Evolutionary conservation across 2,329 filamentous ascomycete genomes (phyloP), one percentile per base, ranked within the genome.

Genomic region (Aspergillus clavatus): DNA sequence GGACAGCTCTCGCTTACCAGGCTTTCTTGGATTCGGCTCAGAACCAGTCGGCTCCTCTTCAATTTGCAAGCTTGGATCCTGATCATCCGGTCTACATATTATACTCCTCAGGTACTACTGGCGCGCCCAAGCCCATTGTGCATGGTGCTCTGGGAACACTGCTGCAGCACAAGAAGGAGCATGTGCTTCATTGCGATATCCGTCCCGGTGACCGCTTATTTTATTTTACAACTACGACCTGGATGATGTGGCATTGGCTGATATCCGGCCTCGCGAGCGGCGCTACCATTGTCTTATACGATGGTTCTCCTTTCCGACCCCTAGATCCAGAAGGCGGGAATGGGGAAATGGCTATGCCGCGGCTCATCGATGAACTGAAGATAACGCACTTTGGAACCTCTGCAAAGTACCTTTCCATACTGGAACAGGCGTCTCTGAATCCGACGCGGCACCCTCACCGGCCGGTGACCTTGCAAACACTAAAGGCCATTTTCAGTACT

Each of bases 231-330:
- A 96, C 90, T 3, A 89, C 86, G 8, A 94, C 89, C 0, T 96
- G 90, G 93, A 97, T 98, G 90, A 97, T 97, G 91, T 96, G 90
- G 89, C 91, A 97, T 66, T 97, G 91, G 90, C 83, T 90, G 31
- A 80, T 96, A 16, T 91, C 88, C 1, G 88, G 84, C 5, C 81
- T 97, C 3, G 87, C 90, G 7, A 83, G 82, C 23, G 91, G 91
- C 42, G 80, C 87, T 8, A 91, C 88, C 0, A 74, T 97, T 10
- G 78, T 97, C 16, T 77, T 97, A 3, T 98, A 96, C 68, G 88
- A 95, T 42, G 93, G 93, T 38, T 95, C 88, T 0, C 93, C 93
- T 0, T 97, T 97, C 73, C 78, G 79, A 39, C 87, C 86, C 0
- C 75, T 78, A 1, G 72, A 76, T 31, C 59, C 68, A 6, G 79